These are phyloP conservation scores for Glycine tomentella DNA, from an alignment of 306 rosid genomes.

Conservation along the genomic window DNA sequence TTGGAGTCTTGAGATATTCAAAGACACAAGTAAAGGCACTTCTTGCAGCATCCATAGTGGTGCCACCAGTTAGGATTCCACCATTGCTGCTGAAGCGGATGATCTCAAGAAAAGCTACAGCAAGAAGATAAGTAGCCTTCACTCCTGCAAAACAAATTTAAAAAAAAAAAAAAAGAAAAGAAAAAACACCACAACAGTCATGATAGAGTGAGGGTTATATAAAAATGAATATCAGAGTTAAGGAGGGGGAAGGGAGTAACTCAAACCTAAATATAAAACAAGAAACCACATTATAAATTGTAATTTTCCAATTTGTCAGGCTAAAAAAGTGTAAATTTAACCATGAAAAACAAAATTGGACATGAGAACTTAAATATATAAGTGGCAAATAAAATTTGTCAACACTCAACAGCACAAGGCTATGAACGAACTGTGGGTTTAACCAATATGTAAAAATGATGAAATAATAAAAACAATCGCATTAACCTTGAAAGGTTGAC, in stretches of 20 bases:
- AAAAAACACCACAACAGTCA: conserved; percentile 29
- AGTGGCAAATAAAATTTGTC: conserved; percentile 5
- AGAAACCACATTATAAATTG: conserved; percentile 20
- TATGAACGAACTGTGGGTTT: conserved; percentile 22
- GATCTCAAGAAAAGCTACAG: conserved; percentile 94
- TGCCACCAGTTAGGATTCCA: conserved; percentile 89
- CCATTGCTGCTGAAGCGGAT: conserved; percentile 98
- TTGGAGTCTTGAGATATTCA: conserved; percentile 96
- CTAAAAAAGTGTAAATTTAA: background rate
- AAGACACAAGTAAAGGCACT: conserved; percentile 96
- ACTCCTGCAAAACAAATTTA: conserved; percentile 69
- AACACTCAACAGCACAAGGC: conserved; percentile 1
- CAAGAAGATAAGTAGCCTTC: conserved; percentile 98
- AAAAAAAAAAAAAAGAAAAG: conserved; percentile 2
- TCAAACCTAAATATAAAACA: conserved; percentile 35
- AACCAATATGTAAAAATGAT: conserved; percentile 18
- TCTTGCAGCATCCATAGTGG: conserved; percentile 66
- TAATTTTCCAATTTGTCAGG: conserved; percentile 16
- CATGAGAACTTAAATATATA: conserved; percentile 27
- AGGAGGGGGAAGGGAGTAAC: conserved; percentile 24
- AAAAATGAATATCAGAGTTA: conserved; percentile 24
- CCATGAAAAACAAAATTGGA: conserved; percentile 1
- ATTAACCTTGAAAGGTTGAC: conserved; percentile 32
- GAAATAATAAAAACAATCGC: conserved; percentile 31
- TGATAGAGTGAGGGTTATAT: background rate